Evolutionary conservation across 495 filamentous ascomycete genomes (phyloP).

Genomic region (Amorphotheca resinae): DNA sequence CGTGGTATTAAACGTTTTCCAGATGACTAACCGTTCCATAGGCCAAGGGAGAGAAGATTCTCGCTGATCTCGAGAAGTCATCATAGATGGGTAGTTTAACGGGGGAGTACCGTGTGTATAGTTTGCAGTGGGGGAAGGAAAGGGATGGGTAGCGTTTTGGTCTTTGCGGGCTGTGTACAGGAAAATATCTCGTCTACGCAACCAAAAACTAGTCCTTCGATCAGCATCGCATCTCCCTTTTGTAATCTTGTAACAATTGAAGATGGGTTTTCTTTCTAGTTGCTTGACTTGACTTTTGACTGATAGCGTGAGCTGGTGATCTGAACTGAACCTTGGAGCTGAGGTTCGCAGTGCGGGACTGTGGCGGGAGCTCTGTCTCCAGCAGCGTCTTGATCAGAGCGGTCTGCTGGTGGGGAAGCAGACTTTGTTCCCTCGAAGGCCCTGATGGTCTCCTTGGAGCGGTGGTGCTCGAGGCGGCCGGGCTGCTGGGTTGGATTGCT

Average conservation of each 20-base stretch:
- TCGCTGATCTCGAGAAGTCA: slow-evolving; percentile 58
- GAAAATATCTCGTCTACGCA: neutral
- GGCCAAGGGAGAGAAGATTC: slow-evolving; percentile 97
- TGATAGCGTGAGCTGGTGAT: too few species aligned
- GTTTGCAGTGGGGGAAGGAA: neutral
- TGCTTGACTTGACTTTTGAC: neutral
- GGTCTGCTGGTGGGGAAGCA: slow-evolving; percentile 35
- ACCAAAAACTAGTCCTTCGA: neutral
- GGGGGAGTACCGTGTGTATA: neutral
- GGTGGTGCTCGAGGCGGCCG: neutral
- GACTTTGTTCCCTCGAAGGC: slow-evolving; percentile 25
- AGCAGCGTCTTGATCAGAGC: slow-evolving; percentile 35
- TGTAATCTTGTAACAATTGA: neutral
- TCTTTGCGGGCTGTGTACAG: neutral
- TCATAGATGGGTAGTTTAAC: neutral
- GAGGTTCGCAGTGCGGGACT: neutral
- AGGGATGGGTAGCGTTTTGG: too few species aligned
- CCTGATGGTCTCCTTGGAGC: slow-evolving; percentile 5
- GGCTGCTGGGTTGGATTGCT: neutral
- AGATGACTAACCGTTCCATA: too few species aligned
- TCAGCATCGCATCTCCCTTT: neutral
- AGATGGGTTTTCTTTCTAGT: neutral
- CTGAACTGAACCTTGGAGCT: neutral
- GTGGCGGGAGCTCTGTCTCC: slow-evolving; percentile 14
- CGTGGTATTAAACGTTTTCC: too few species aligned